Evolutionary conservation across 106 monocot species (phyloP).

Genomic region (Xerophyta viscosa): DNA sequence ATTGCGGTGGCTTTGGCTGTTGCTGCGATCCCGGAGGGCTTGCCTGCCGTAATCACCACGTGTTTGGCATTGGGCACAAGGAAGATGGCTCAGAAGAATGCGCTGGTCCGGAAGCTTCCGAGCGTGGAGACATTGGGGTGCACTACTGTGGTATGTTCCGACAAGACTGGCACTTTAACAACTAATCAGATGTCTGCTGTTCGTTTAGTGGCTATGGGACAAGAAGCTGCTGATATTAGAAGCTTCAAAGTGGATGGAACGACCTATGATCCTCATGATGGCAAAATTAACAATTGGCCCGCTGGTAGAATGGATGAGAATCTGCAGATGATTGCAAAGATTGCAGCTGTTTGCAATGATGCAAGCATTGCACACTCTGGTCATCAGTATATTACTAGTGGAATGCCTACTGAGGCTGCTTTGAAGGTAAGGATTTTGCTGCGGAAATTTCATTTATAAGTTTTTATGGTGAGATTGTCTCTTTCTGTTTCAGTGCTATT

Average conservation of each 20-base stretch:
- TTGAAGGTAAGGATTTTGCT: no score
- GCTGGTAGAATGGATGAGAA: slow-evolving; percentile 56
- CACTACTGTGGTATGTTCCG: slow-evolving; percentile 78
- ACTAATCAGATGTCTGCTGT: slow-evolving; percentile 92
- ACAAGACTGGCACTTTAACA: slow-evolving; percentile 83
- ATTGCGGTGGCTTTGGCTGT: slow-evolving; percentile 65
- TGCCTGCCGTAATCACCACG: slow-evolving; percentile 69
- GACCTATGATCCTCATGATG: slow-evolving; percentile 75
- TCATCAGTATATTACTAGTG: slow-evolving; percentile 65
- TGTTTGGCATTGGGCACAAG: slow-evolving; percentile 67
- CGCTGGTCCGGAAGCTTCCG: slow-evolving; percentile 72
- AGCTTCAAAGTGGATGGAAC: slow-evolving; percentile 80
- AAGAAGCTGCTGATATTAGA: slow-evolving; percentile 30
- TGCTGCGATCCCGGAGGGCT: slow-evolving; percentile 62
- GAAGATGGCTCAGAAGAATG: slow-evolving; percentile 69
- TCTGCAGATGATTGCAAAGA: slow-evolving; percentile 74
- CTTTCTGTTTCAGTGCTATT: no score
- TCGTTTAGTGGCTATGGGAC: slow-evolving; percentile 63
- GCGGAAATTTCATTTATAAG: no score
- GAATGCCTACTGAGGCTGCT: slow-evolving; percentile 92
- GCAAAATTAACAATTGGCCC: slow-evolving; percentile 64
- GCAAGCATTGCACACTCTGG: slow-evolving; percentile 49
- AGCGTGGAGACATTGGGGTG: slow-evolving; percentile 92
- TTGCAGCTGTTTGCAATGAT: slow-evolving; percentile 82
- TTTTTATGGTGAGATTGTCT: neutral